A percentile compares a stretch with the other conserved stretches of the same genome.
Conservation (phyloP, 176 grass and related monocot species). For the bread wheat (Triticum aestivum) region IWGSC_CS_RefSeq_v2.1 NC_057809.1:110069757-110070256, state of each 20-base stretch:
- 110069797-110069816: background rate
- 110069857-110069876: background rate
- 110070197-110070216: background rate
- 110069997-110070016: background rate
- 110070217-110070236: background rate
- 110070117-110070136: background rate
- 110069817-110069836: no score
- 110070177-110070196: background rate
- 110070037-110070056: no score
- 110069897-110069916: conserved; percentile 29
- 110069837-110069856: background rate
- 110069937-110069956: background rate
- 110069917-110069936: conserved; percentile 26
- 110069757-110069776: background rate
- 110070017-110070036: background rate
- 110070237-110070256: background rate
- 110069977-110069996: background rate
- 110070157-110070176: background rate
- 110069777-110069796: background rate
- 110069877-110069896: background rate
- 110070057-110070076: no score
- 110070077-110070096: background rate
- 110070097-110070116: background rate
- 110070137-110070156: background rate
- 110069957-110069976: background rate